Conservation (phyloP, 257 asterid species). For the Solanum virginianum region DNA sequence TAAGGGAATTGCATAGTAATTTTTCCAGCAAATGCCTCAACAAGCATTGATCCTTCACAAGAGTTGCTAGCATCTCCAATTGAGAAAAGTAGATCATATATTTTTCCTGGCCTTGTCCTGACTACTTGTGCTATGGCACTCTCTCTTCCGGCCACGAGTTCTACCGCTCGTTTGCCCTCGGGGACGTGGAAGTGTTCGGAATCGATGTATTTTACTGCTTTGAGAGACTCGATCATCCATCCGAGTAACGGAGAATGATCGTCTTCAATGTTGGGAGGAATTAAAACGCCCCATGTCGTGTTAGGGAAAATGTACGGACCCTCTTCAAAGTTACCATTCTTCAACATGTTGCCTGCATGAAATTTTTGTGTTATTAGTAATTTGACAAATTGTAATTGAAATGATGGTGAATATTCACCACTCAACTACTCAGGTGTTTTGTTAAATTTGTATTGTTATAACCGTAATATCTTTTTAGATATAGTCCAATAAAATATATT, state of each 20-base stretch:
- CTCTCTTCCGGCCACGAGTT: slow-evolving; percentile 10
- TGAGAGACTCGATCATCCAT: slow-evolving; percentile 14
- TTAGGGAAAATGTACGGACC: slow-evolving; percentile 7
- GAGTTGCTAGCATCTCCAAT: slow-evolving; percentile 11
- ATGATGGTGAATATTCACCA: too few species aligned
- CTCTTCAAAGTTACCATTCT: slow-evolving; percentile 7
- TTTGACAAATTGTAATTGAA: not conserved
- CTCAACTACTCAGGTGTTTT: too few species aligned
- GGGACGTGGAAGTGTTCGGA: slow-evolving; percentile 10
- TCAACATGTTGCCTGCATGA: slow-evolving; percentile 3
- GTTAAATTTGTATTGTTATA: too few species aligned
- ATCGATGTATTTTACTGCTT: slow-evolving; percentile 13
- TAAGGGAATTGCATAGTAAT: slow-evolving; percentile 5
- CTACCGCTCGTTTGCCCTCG: not conserved
- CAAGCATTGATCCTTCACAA: slow-evolving; percentile 12
- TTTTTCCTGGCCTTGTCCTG: slow-evolving; percentile 9
- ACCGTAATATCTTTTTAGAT: too few species aligned
- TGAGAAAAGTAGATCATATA: not conserved
- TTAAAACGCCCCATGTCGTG: slow-evolving; percentile 6
- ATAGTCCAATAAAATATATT: too few species aligned
- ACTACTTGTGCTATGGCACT: slow-evolving; percentile 14
- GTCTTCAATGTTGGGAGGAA: slow-evolving; percentile 8
- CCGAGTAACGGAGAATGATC: slow-evolving; percentile 6
- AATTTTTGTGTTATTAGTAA: not conserved
- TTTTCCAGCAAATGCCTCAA: slow-evolving; percentile 13